A percentile compares a stretch with the other conserved stretches of the same genome.
Conservation (phyloP, 2,329 filamentous ascomycete genomes). For the Colletotrichum sp. region DNA sequence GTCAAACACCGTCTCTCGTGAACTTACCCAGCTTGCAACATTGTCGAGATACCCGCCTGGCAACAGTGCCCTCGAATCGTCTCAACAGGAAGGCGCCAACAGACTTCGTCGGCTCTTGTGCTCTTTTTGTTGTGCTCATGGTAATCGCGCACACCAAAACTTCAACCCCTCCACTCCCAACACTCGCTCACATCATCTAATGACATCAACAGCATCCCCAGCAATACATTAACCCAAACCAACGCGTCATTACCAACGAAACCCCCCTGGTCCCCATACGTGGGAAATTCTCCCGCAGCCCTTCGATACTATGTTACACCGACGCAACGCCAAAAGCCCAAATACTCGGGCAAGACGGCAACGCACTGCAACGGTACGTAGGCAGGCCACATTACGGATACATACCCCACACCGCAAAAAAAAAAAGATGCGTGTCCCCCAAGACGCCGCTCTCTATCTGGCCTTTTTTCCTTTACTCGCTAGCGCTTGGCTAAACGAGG, state of each 20-base stretch:
- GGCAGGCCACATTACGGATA: not conserved
- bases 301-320: slow-evolving; percentile 13
- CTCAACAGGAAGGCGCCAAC: too few relatives aligned
- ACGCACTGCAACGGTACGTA: not conserved
- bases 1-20: too few relatives aligned
- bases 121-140: fast-evolving
- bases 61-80: too few relatives aligned
- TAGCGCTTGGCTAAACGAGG: not conserved
- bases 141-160: too few relatives aligned
- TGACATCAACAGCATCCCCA: not conserved
- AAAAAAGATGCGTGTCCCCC: not conserved
- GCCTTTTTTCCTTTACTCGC: not conserved
- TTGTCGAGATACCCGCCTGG: too few relatives aligned
- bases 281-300: not conserved
- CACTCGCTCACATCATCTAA: not conserved
- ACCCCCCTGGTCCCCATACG: not conserved
- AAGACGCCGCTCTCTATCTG: not conserved
- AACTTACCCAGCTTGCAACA: fast-evolving
- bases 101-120: too few relatives aligned
- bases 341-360: not conserved
- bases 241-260: not conserved
- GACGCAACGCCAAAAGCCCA: not conserved
- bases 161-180: too few relatives aligned
- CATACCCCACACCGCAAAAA: not conserved
- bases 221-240: not conserved